These are phyloP conservation scores for Cercophora samala DNA, from an alignment of 495 filamentous ascomycete genomes.

Conservation along the genomic window DNA sequence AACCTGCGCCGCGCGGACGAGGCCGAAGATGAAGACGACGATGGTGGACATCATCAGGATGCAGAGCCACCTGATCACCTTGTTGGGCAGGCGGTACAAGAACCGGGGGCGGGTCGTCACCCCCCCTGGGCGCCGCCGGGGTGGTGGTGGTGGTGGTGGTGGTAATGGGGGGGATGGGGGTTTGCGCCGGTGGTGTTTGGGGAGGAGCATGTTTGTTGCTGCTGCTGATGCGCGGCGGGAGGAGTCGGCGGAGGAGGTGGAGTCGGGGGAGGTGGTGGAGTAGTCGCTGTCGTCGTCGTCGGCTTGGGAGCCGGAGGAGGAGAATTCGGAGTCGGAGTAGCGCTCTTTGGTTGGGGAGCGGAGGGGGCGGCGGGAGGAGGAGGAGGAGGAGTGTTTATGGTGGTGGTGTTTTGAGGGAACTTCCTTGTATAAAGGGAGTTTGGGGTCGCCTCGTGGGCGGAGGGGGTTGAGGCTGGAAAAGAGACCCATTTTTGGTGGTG, in stretches of 20 bases:
- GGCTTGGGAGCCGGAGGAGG: conserved; percentile 41
- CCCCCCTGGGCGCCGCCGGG: conserved; percentile 34
- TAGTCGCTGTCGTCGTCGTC: conserved; percentile 43
- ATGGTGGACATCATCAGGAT: conserved; percentile 63
- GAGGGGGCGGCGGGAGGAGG: background rate
- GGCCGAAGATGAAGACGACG: conserved; percentile 65
- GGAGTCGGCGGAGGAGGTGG: conserved; percentile 40
- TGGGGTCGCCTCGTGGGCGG: conserved; percentile 37
- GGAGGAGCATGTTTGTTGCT: conserved; percentile 55
- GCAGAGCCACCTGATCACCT: conserved; percentile 68
- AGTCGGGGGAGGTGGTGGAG: conserved; percentile 40
- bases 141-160: conserved; percentile 36
- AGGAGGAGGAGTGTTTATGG: background rate
- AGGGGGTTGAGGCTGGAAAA: conserved; percentile 27
- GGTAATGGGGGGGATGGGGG: too few species aligned
- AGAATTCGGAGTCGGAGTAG: conserved; percentile 43
- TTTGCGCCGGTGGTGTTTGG: conserved; percentile 26
- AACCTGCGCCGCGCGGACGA: conserved; percentile 66
- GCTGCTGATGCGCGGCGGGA: conserved; percentile 53
- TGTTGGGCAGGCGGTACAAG: conserved; percentile 60
- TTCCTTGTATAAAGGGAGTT: conserved; percentile 45
- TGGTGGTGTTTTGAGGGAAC: conserved; percentile 12
- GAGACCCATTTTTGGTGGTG: conserved; percentile 29
- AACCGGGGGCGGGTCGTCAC: conserved; percentile 33
- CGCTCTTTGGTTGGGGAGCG: conserved; percentile 40